Evolutionary conservation across 2,329 filamentous ascomycete species (phyloP).

Genomic region (Rutstroemia sp.): DNA sequence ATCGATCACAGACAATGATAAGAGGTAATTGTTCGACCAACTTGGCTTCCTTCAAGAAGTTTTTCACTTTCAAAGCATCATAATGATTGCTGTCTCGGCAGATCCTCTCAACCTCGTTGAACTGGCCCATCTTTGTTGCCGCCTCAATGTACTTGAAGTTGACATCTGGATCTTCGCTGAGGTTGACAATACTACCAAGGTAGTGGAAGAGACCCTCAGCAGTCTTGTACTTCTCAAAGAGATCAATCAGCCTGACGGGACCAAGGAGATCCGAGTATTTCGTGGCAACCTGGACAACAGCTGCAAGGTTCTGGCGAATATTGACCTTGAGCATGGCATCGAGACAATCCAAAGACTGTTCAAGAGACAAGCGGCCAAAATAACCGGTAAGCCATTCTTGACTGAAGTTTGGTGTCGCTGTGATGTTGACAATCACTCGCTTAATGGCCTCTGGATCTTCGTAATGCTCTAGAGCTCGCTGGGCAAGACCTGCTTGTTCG

Average conservation of each 20-base stretch:
- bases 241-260: constrained; percentile 77
- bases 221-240: constrained; percentile 97
- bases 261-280: constrained; percentile 97
- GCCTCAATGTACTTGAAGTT: constrained; percentile 99
- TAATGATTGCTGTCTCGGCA: constrained; percentile 72
- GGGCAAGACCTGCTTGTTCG: constrained; percentile 81
- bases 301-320: constrained; percentile 92
- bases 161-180: constrained; percentile 91
- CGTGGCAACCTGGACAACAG: constrained; percentile 90
- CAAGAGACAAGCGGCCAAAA: constrained; percentile 91
- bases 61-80: constrained; percentile 74
- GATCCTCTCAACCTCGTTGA: constrained; percentile 94
- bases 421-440: constrained; percentile 78
- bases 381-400: constrained; percentile 87
- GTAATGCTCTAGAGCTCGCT: constrained; percentile 88
- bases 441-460: constrained; percentile 87
- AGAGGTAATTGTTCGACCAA: constrained; percentile 88
- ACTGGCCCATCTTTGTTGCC: constrained; percentile 85
- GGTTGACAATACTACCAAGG: constrained; percentile 93
- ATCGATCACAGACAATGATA: constrained; percentile 98
- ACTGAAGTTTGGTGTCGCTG: constrained; percentile 75
- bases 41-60: constrained; percentile 95
- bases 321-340: constrained; percentile 96
- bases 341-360: constrained; percentile 87
- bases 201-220: constrained; percentile 97